Evolutionary conservation across 202 grass and related monocot species (phyloP), one percentile per base, ranked within the genome.

Genomic region (Cymbopogon flexuosus): DNA sequence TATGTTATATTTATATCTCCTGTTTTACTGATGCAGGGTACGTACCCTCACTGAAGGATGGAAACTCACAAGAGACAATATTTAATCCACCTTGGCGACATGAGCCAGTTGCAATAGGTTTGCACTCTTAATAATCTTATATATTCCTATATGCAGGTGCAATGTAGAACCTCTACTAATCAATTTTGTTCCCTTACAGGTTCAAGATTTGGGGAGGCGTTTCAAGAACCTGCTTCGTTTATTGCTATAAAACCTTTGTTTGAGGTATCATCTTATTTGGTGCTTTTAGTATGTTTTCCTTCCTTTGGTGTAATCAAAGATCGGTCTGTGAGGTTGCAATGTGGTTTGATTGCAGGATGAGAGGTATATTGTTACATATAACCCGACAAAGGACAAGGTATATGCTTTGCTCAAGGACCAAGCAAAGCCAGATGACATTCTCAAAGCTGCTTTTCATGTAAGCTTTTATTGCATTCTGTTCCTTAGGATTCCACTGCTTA

Each of bases 361-460:
- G 77, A 93, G 92, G 81, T 99, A 96, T 74, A 85, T 99, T 31
- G 92, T 99, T 65, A 99, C 90, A 14, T 99, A 99, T 81, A 99
- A 99, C 60, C 92, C 88, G 11, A 89, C 92, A 75, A 99, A 93
- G 65, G 96, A 95, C 87, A 99, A 93, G 79, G 93, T 99, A 71
- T 99, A 93, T 89, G 90, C 96, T 75, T 84, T 99, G 86, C 88
- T 99, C 42, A 99, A 99, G 88, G 92, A 93, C 59, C 96, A 99
- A 88, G 96, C 96, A 78, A 99, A 93, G 81, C 88, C 90, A 24
- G 96, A 99, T 78, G 96, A 99, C 75, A 91, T 95, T 81, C 75
- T 99, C 58, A 99, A 96, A 90, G 90, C 92, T 68, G 96, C 92
- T 78, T 99, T 91, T 86, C 96, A 99, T 77, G 96, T 99, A 84